Evolutionary conservation across 208 protist species (phyloP).

Genomic region (Leishmania mexicana): DNA sequence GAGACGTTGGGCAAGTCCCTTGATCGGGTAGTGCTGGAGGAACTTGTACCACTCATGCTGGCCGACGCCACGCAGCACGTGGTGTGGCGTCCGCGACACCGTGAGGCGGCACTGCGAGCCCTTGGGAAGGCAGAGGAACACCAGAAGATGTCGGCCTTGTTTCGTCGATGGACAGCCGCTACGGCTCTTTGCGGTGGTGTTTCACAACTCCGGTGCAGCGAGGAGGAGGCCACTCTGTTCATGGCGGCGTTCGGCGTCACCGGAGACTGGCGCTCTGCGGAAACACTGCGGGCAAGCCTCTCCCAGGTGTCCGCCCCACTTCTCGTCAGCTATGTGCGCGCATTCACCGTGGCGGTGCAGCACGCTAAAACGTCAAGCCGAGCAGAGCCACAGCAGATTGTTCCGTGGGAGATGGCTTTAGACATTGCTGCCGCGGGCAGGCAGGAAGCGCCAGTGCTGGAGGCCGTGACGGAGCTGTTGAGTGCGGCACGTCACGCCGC

Average conservation of each 20-base stretch:
- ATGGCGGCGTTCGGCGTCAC: slow-evolving; percentile 27
- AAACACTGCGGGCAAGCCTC: slow-evolving; percentile 12
- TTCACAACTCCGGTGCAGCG: slow-evolving; percentile 7
- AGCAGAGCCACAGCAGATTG: slow-evolving; percentile 3
- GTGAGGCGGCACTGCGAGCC: slow-evolving; percentile 18
- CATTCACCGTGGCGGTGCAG: slow-evolving; percentile 16
- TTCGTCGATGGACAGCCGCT: slow-evolving; percentile 10
- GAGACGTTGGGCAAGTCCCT: neutral
- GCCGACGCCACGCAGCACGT: slow-evolving; percentile 26
- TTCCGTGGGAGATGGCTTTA: slow-evolving; percentile 31
- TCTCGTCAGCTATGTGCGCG: slow-evolving; percentile 22
- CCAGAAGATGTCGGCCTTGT: slow-evolving; percentile 12
- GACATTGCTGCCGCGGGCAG: slow-evolving; percentile 9
- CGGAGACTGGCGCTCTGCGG: slow-evolving; percentile 29
- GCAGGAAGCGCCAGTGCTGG: slow-evolving; percentile 3
- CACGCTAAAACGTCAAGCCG: neutral
- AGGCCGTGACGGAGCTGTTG: slow-evolving; percentile 11
- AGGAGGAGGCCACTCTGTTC: slow-evolving; percentile 16
- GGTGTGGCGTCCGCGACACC: slow-evolving; percentile 26
- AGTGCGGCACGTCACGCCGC: neutral
- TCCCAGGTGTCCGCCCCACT: neutral
- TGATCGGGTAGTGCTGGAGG: slow-evolving; percentile 5
- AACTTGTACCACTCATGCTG: slow-evolving; percentile 36
- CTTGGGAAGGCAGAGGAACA: slow-evolving; percentile 7
- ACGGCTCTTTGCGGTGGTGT: neutral